A percentile compares a stretch with the other conserved stretches of the same genome.
phyloP scores from a whole-genome alignment of 257 asterid species.

The Fraxinus quadrangulata region DNA sequence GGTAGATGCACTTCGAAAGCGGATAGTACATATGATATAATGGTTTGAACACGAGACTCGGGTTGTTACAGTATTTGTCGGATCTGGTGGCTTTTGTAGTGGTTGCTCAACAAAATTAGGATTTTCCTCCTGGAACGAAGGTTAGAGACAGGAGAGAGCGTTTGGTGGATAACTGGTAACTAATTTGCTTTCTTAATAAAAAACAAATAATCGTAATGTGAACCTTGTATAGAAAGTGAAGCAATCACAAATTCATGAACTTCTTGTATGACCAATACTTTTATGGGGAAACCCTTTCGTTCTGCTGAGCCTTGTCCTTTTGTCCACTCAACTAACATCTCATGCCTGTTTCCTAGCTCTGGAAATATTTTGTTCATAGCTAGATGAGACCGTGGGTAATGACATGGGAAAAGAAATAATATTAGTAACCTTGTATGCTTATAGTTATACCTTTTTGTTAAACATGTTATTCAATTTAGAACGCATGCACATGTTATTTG shows the following conservation, averaged over 20 bases:
- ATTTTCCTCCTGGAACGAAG: not conserved
- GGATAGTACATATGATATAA: too few species aligned
- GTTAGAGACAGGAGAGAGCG: not conserved
- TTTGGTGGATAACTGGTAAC: not conserved
- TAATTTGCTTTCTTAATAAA: not conserved
- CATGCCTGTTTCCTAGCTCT: not conserved
- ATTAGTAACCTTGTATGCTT: not conserved
- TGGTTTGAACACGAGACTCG: too few species aligned
- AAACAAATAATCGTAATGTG: not conserved
- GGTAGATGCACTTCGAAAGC: too few species aligned
- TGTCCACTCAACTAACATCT: not conserved
- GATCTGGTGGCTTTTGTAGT: not conserved
- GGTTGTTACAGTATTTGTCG: not conserved
- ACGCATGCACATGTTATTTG: not conserved
- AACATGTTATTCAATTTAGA: not conserved
- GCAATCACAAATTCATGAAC: not conserved
- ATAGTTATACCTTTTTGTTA: not conserved
- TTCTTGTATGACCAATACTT: not conserved
- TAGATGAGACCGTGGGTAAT: not conserved
- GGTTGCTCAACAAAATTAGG: not conserved
- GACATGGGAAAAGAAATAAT: not conserved
- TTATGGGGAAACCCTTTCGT: not conserved
- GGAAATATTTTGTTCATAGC: conserved; percentile 4
- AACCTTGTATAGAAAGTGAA: not conserved
- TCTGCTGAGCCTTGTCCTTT: not conserved